Evolutionary conservation across 768 basidiomycete genomes (phyloP), one percentile per base, ranked within the genome.

Genomic region (Lactifluus pinguis): DNA sequence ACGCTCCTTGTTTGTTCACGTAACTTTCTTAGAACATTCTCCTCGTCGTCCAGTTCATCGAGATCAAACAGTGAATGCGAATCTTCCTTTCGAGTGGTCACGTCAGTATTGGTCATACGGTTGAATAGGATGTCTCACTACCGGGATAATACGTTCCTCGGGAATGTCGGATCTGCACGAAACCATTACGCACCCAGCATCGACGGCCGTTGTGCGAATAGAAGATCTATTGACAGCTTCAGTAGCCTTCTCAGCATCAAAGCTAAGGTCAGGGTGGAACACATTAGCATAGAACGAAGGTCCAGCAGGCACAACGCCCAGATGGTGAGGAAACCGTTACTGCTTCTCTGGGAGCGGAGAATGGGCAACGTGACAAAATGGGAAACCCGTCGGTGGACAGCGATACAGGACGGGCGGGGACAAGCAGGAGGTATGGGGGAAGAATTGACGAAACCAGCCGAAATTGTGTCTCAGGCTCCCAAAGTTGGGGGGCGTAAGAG

Each of bases 321-420:
- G 74, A 64, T 85, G 81, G 64, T 78, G 78, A 7, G 84, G 85
- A 21, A 83, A 77, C 21, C 82, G 73, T 44, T 93, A 91, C 65
- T 89, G 86, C 68, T 92, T 92, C 69, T 91, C 89, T 0, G 92
- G 92, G 8, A 94, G 77, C 0, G 89, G 87, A 0, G 92, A 90
- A 2, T 93, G 76, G 4, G 83, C 84, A 95, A 77, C 53, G 85
- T 77, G 30, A 86, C 83, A 66, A 95, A 95, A 60, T 93, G 87
- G 4, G 90, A 91, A 74, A 89, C 94, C 6, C 92, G 84, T 10
- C 92, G 79, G 41, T 86, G 77, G 39, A 93, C 91, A 0, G 86
- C 91, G 61, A 92, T 80, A 36, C 82, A 76, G 10, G 79, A 75
- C 1, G 82, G 75, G 1, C 78, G 25, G 25, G 25, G 25, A 25